Percentiles rank a stretch among this genome's conserved stretches.
phyloP scores from a whole-genome alignment of 495 filamentous ascomycete genomes.

The Usnea hakonensis region DNA sequence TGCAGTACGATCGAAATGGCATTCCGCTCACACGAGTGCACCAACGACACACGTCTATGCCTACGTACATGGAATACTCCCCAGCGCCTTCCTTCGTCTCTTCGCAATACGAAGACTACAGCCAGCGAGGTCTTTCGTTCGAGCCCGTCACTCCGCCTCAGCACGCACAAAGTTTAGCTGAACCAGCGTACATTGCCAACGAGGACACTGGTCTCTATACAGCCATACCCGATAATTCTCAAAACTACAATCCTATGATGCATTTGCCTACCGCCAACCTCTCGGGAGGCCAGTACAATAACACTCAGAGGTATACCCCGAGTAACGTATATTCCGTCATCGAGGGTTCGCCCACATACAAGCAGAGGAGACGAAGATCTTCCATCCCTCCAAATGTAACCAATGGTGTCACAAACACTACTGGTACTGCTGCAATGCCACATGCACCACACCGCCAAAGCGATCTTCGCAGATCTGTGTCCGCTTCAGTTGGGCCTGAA shows the following conservation, averaged over 20 bases:
- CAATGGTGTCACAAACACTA: conserved; percentile 54
- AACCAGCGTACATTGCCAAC: conserved; percentile 95
- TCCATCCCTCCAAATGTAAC: conserved; percentile 70
- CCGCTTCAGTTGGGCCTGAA: conserved; percentile 77
- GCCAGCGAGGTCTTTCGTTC: conserved; percentile 89
- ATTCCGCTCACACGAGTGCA: conserved; percentile 73
- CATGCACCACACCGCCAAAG: conserved; percentile 66
- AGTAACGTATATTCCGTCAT: conserved; percentile 91
- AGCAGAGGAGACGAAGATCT: conserved; percentile 87
- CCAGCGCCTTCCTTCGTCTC: conserved; percentile 96
- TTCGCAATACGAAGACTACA: conserved; percentile 94
- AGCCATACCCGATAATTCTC: conserved; percentile 72
- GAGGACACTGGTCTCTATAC: conserved; percentile 95
- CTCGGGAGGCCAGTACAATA: conserved; percentile 63
- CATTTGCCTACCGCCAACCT: conserved; percentile 84
- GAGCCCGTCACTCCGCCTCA: conserved; percentile 95
- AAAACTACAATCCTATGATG: conserved; percentile 71
- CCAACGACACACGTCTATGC: conserved; percentile 93
- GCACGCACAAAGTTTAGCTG: conserved; percentile 67
- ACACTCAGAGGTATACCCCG: conserved; percentile 58
- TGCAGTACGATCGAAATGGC: conserved; percentile 87
- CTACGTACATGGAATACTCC: conserved; percentile 94
- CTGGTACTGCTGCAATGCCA: conserved; percentile 39
- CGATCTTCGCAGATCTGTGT: conserved; percentile 85
- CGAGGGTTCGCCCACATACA: conserved; percentile 96